A percentile compares a stretch with the other conserved stretches of the same genome.
phyloP scores from a whole-genome alignment of 1,284 basidiomycete genomes.

The Pyrrhoderma noxium region DNA sequence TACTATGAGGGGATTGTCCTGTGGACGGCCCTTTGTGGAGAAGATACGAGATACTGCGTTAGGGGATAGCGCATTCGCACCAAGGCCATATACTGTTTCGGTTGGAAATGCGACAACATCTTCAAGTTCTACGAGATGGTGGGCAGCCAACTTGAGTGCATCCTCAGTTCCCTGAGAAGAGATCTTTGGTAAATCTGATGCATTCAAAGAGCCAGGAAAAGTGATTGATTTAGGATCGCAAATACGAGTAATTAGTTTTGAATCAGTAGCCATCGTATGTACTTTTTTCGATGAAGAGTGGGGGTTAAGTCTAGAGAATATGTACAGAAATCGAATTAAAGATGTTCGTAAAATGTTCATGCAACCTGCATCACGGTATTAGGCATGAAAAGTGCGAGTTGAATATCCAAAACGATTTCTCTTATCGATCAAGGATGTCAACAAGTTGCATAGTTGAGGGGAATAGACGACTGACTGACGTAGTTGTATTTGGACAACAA shows the following conservation, averaged over 20 bases:
- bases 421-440: too few species aligned
- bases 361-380: background rate
- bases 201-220: constrained; percentile 31
- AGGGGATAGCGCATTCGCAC: constrained; percentile 72
- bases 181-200: constrained; percentile 34
- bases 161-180: constrained; percentile 37
- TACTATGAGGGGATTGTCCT: constrained; percentile 97
- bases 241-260: constrained; percentile 32
- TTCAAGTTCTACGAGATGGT: constrained; percentile 36
- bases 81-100: constrained; percentile 97
- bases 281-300: background rate
- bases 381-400: background rate
- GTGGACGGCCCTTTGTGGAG: constrained; percentile 83
- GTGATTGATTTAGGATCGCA: constrained; percentile 52
- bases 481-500: too few species aligned
- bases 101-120: constrained; percentile 86
- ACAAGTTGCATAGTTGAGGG: too few species aligned
- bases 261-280: background rate
- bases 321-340: background rate
- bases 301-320: background rate
- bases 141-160: constrained; percentile 42
- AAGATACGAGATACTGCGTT: constrained; percentile 75
- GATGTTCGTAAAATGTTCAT: background rate
- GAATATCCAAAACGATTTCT: background rate
- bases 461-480: too few species aligned